phyloP scores from a whole-genome alignment of 1,284 basidiomycete genomes.

The Vanrija humicola region DNA sequence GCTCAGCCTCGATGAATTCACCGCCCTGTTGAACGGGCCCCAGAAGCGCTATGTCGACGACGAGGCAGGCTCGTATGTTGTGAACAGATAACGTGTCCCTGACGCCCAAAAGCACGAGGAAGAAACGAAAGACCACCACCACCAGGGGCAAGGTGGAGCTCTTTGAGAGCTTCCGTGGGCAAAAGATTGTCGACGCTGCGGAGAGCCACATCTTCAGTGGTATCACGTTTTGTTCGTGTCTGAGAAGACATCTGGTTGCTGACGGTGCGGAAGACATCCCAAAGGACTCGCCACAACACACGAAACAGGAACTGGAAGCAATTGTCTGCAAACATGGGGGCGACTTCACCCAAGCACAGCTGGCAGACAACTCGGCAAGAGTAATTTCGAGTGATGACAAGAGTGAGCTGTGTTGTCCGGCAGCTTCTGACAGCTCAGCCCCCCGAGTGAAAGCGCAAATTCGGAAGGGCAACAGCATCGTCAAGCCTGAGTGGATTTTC shows the following conservation, averaged over 20 bases:
- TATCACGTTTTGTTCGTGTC: slow-evolving; percentile 67
- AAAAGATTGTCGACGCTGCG: slow-evolving; percentile 58
- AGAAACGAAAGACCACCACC: slow-evolving; percentile 25
- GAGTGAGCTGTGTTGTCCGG: slow-evolving; percentile 21
- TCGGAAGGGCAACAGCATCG: slow-evolving; percentile 57
- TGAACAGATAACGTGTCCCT: not conserved
- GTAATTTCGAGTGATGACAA: slow-evolving; percentile 51
- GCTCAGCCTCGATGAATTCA: slow-evolving; percentile 42
- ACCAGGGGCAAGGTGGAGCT: slow-evolving; percentile 54
- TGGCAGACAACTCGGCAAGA: slow-evolving; percentile 51
- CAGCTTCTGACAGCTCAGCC: slow-evolving; percentile 18
- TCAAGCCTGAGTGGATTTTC: slow-evolving; percentile 73
- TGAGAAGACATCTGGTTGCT: not conserved
- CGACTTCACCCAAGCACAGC: slow-evolving; percentile 58
- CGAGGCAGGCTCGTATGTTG: slow-evolving; percentile 19
- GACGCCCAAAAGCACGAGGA: slow-evolving; percentile 14
- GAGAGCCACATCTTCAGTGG: slow-evolving; percentile 66
- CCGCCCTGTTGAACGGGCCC: slow-evolving; percentile 31
- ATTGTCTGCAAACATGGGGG: slow-evolving; percentile 72
- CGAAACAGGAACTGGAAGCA: slow-evolving; percentile 42
- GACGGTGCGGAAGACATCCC: slow-evolving; percentile 54
- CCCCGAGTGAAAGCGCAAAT: slow-evolving; percentile 53
- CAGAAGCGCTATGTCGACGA: slow-evolving; percentile 41
- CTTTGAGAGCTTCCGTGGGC: slow-evolving; percentile 63
- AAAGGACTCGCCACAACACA: slow-evolving; percentile 53